Evolutionary conservation across 2,329 filamentous ascomycete species (phyloP).

Genomic region (Cryoendolithus antarcticus): DNA sequence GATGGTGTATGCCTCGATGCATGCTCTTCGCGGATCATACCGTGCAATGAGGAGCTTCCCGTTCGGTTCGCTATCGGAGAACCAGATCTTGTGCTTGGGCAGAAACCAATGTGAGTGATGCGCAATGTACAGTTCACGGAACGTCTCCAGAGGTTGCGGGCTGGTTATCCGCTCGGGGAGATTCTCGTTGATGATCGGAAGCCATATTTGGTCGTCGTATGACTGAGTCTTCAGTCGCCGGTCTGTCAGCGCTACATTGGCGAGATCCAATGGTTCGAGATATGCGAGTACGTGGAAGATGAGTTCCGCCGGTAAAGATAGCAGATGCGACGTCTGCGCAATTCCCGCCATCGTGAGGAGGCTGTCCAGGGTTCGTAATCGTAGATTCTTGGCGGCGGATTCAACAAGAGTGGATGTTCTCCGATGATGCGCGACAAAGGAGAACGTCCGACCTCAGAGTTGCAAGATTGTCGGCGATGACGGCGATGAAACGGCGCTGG

Average conservation of each 20-base stretch:
- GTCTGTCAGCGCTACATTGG: slow-evolving; percentile 48
- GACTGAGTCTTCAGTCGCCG: slow-evolving; percentile 46
- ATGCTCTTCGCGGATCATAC: slow-evolving; percentile 59
- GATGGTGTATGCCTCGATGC: slow-evolving; percentile 70
- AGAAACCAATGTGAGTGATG: slow-evolving; percentile 82
- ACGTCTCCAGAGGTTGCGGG: slow-evolving; percentile 49
- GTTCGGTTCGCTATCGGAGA: slow-evolving; percentile 59
- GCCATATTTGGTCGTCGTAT: slow-evolving; percentile 59
- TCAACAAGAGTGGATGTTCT: too few species aligned
- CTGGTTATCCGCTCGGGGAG: slow-evolving; percentile 45
- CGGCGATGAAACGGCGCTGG: too few species aligned
- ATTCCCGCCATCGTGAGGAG: slow-evolving; percentile 1
- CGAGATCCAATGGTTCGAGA: slow-evolving; percentile 54
- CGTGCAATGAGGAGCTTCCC: slow-evolving; percentile 66
- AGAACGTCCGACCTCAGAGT: too few species aligned
- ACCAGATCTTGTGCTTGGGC: slow-evolving; percentile 70
- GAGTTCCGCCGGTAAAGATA: slow-evolving; percentile 60
- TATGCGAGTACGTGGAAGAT: slow-evolving; percentile 58
- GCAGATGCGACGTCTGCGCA: slow-evolving; percentile 22
- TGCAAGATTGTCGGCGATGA: too few species aligned
- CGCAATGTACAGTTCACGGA: slow-evolving; percentile 57
- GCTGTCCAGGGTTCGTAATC: too few species aligned
- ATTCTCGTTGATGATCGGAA: slow-evolving; percentile 53
- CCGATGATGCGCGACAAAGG: too few species aligned
- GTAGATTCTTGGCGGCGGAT: too few species aligned